phyloP scores from a whole-genome alignment of 1,284 basidiomycete species.

The Cutaneotrichosporon sp. region DNA sequence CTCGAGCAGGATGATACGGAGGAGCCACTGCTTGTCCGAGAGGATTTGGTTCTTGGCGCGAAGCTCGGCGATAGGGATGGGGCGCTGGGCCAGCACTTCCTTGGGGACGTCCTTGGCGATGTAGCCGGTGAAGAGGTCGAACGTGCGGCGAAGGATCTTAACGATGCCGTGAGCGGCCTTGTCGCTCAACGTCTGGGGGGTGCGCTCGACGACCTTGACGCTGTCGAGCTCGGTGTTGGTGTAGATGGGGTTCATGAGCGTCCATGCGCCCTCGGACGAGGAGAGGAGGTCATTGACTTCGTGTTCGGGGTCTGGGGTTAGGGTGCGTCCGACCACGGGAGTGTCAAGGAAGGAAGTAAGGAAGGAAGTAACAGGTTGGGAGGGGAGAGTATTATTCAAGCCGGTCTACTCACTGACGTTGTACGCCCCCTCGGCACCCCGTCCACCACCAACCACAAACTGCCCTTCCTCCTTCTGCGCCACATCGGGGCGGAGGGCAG shows the following conservation, averaged over 20 bases:
- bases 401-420: conserved; percentile 36
- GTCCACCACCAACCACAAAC: neutral
- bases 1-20: conserved; percentile 82
- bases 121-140: conserved; percentile 70
- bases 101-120: conserved; percentile 61
- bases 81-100: conserved; percentile 33
- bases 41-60: conserved; percentile 70
- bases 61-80: conserved; percentile 67
- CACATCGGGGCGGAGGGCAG: conserved; percentile 5
- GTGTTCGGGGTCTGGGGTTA: conserved; percentile 15
- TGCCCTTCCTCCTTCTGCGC: neutral
- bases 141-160: conserved; percentile 56
- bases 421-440: conserved; percentile 40
- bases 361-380: neutral
- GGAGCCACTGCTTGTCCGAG: conserved; percentile 72
- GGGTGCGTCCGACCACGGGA: neutral
- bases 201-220: conserved; percentile 67
- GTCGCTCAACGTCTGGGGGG: conserved; percentile 68
- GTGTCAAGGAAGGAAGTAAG: neutral
- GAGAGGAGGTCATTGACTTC: conserved; percentile 6
- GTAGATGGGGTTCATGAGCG: conserved; percentile 52
- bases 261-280: conserved; percentile 42
- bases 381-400: neutral
- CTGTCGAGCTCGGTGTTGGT: conserved; percentile 49
- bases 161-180: conserved; percentile 69